phyloP scores from a whole-genome alignment of 345 rosid species.

The Melastoma malabathricum region DNA sequence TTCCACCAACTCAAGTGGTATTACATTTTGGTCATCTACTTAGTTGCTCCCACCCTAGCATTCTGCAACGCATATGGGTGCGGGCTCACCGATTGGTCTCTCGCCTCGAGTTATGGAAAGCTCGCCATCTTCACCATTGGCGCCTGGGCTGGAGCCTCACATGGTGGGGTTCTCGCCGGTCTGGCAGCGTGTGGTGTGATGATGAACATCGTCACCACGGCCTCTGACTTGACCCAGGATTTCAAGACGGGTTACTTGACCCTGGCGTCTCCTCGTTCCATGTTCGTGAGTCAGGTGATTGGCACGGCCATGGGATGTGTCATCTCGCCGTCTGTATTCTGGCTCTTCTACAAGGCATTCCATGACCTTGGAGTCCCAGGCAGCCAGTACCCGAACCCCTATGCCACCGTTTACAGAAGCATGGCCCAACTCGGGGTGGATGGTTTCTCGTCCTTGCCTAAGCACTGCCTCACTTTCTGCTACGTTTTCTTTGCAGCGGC shows the following conservation, averaged over 20 bases:
- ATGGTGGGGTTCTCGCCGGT: conserved; percentile 17
- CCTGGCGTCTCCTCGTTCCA: conserved; percentile 18
- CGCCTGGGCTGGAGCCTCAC: conserved; percentile 15
- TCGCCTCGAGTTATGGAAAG: too few species aligned
- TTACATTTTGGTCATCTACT: too few species aligned
- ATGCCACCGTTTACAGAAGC: conserved; percentile 5
- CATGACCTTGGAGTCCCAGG: conserved; percentile 5
- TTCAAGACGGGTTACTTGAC: conserved; percentile 20
- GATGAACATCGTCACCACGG: conserved; percentile 18
- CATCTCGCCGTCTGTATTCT: conserved; percentile 12
- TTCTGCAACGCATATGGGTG: too few species aligned
- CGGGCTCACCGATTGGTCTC: too few species aligned
- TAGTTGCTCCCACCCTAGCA: too few species aligned
- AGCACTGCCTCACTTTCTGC: conserved; percentile 19
- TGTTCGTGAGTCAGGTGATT: conserved; percentile 18
- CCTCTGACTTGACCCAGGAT: conserved; percentile 18
- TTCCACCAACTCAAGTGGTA: too few species aligned
- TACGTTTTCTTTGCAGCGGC: conserved; percentile 25
- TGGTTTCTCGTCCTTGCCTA: conserved; percentile 13
- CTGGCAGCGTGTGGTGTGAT: conserved; percentile 19
- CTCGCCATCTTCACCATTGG: conserved; percentile 4
- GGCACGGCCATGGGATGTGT: conserved; percentile 24
- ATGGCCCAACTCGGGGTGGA: conserved; percentile 12
- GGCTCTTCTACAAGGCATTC: conserved; percentile 21
- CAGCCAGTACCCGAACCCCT: conserved; percentile 5